Evolutionary conservation across 1,284 basidiomycete species (phyloP).

Genomic region (Moesziomyces sp.): DNA sequence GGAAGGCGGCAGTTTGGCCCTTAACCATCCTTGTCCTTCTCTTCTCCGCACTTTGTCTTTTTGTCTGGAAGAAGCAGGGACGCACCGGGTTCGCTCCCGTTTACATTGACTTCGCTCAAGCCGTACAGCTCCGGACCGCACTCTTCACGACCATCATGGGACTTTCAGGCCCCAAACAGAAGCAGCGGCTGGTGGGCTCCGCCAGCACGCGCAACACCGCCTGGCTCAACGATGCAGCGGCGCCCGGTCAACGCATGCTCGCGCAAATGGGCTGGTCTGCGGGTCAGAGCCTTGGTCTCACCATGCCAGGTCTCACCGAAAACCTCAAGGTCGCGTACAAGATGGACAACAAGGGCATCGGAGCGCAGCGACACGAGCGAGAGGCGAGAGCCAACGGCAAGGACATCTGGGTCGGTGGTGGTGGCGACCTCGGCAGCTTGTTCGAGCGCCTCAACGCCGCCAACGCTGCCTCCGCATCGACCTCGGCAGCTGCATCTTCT

Average conservation of each 20-base stretch:
- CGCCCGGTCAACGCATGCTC: slow-evolving; percentile 66
- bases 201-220: slow-evolving; percentile 57
- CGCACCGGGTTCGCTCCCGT: too few relatives aligned
- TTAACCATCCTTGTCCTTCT: too few relatives aligned
- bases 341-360: slow-evolving; percentile 67
- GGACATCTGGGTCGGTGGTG: slow-evolving; percentile 63
- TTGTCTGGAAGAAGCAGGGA: too few relatives aligned
- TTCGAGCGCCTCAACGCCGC: slow-evolving; percentile 66
- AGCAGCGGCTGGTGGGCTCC: slow-evolving; percentile 63
- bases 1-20: too few relatives aligned
- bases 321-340: slow-evolving; percentile 63
- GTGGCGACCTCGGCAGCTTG: slow-evolving; percentile 62
- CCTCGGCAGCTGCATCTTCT: slow-evolving; percentile 25
- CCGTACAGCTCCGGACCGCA: not conserved
- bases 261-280: slow-evolving; percentile 66
- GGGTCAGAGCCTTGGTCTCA: slow-evolving; percentile 60
- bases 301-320: slow-evolving; percentile 54
- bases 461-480: slow-evolving; percentile 37
- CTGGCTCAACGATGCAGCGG: slow-evolving; percentile 62
- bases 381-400: slow-evolving; percentile 59
- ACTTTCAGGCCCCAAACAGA: slow-evolving; percentile 60
- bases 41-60: too few relatives aligned
- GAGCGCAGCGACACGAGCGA: slow-evolving; percentile 60
- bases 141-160: slow-evolving; percentile 47
- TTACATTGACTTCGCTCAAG: too few relatives aligned